Conservation (phyloP, 1,284 basidiomycete genomes). For the Ceratobasidium sp. region DNA sequence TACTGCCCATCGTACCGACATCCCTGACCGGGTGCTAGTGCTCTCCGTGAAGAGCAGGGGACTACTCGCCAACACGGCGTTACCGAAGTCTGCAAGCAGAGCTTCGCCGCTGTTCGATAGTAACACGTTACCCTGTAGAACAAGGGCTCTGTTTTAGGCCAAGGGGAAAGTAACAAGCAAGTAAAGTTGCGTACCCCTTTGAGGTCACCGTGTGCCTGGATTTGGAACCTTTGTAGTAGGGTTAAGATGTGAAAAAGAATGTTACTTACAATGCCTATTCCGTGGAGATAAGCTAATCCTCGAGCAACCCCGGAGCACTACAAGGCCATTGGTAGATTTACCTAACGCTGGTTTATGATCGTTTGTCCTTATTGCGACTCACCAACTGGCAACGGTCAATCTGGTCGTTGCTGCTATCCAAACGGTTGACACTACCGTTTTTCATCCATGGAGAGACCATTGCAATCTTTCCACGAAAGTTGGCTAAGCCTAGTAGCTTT, state of each 20-base stretch:
- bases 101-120: not conserved
- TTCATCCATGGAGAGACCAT: too few species aligned
- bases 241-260: not conserved
- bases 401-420: not conserved
- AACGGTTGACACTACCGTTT: not conserved
- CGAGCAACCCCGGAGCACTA: conserved; percentile 7
- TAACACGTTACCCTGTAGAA: not conserved
- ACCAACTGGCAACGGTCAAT: conserved; percentile 4
- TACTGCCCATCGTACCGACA: not conserved
- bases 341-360: not conserved
- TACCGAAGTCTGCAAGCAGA: not conserved
- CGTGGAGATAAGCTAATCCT: conserved; percentile 7
- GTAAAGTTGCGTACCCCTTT: not conserved
- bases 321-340: not conserved
- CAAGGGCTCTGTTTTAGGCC: not conserved
- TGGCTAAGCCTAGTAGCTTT: not conserved
- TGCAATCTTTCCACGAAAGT: not conserved
- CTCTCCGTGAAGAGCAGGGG: not conserved
- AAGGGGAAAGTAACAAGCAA: not conserved
- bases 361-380: too few species aligned
- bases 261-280: not conserved
- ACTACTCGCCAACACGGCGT: not conserved
- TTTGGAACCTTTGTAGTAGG: not conserved
- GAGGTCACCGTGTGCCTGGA: not conserved
- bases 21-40: not conserved